Evolutionary conservation across 2,329 filamentous ascomycete species (phyloP), one percentile per base, ranked within the genome.

Genomic region (Raffaelea albimanens): DNA sequence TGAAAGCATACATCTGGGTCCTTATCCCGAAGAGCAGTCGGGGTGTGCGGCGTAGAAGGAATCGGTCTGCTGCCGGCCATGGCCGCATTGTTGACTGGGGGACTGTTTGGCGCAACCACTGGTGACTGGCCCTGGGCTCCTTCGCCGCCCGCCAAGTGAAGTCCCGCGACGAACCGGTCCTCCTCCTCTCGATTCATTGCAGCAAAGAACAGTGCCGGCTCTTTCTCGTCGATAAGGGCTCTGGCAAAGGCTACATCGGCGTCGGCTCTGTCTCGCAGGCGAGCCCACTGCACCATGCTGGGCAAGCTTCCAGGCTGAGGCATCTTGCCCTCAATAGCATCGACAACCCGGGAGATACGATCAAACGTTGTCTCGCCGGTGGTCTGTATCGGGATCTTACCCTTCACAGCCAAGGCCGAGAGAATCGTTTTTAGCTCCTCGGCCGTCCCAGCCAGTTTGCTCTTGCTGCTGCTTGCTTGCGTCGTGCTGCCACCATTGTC

Each of bases 281-380:
- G 52, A 39, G 40, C 61, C 60, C 50, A 70, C 63, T 18, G 65
- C 55, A 36, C 65, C 60, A 11, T 29, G 2, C 42, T 48, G 10
- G 53, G 53, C 5, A 55, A 18, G 16, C 52, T 29, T 7, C 13
- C 50, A 2, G 39, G 40, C 21, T 33, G n/a, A n/a, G 3, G 10
- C 18, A 50, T 33, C 10, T 39, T 8, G 0, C 7, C 18, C 21
- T 25, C 16, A 14, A 50, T 49, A 3, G 44, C 44, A 0, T 21
- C 20, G 3, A 51, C 47, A 5, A 47, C 25, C 18, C 47, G 41
- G 21, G 7, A 7, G 25, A 29, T 29, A 7, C 25, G 13, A 7
- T 29, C 7, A 13, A 13, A 7, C 7, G 25, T 29, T 13, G 25
- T 7, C 25, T 29, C 13, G 25, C 25, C 25, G 25, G 7, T 13